phyloP scores from a whole-genome alignment of 306 rosid species.

The Glycine latifolia region DNA sequence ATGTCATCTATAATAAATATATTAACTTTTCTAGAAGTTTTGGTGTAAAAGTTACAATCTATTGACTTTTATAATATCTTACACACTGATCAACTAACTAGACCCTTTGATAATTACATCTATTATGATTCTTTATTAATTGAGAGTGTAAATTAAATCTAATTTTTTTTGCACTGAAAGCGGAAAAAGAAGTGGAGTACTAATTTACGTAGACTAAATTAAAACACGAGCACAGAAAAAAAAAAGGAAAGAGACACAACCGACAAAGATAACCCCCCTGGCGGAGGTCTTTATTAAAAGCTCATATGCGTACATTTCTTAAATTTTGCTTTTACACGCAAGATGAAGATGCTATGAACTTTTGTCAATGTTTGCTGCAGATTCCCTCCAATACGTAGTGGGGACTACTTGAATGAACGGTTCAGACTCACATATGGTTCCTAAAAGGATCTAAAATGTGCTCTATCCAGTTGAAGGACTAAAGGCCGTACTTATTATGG shows the following conservation, averaged over 20 bases:
- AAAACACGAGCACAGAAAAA: background rate
- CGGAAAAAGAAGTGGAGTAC: too few species aligned
- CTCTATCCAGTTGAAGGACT: constrained; percentile 22
- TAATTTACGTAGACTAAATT: too few species aligned
- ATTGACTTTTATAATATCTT: too few species aligned
- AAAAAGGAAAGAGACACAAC: background rate
- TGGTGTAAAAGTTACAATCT: too few species aligned
- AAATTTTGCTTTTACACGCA: background rate
- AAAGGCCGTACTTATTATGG: background rate
- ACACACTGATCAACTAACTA: too few species aligned
- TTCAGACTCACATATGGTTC: constrained; percentile 66
- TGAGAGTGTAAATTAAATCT: too few species aligned
- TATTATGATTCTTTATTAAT: too few species aligned
- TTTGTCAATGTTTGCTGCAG: constrained; percentile 53
- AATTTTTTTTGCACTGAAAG: too few species aligned
- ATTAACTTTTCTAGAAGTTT: background rate
- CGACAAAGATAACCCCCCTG: background rate
- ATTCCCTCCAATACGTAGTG: constrained; percentile 78
- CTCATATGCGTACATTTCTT: background rate
- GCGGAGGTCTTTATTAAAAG: constrained; percentile 18
- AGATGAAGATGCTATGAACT: background rate
- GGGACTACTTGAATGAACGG: constrained; percentile 80
- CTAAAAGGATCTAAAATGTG: constrained; percentile 41
- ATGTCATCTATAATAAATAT: background rate
- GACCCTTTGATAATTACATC: too few species aligned